Evolutionary conservation across 75 land plant species (phyloP), one percentile per base, ranked within the genome.

Genomic region (Selaginella moellendorffii): DNA sequence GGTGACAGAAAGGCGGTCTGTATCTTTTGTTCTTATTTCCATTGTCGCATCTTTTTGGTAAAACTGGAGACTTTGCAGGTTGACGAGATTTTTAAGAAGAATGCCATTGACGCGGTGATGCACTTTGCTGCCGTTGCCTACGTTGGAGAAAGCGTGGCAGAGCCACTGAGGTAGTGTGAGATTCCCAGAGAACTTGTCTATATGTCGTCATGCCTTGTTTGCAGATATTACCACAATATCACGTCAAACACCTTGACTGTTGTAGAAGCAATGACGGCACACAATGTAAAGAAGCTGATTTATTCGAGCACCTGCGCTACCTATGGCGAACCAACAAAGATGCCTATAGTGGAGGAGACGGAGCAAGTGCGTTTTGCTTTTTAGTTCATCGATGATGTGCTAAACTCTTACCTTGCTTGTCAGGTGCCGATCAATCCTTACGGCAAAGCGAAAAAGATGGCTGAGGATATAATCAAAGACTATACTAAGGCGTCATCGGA

Each of bases 361-460:
- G 80, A 83, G n/a, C 93, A 88, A 83, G 93, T 88, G 14, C 14
- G 5, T 36, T 36, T 36, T 24, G 59, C 59, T 56, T 5, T 56
- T 24, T n/a, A 56, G 25, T 21, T 56, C 23, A 2, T 2, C 5
- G n/a, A 56, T 56, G n/a, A 56, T 56, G 5, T 8, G 59, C 23
- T 56, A 56, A 36, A 5, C 46, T 56, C 17, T 24, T 5, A 56
- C n/a, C 59, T 56, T n/a, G n/a, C n/a, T n/a, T n/a, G 27, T 2
- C 30, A 90, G 97, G 69, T 75, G 28, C 97, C 97, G 23, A 90
- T 90, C 2, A 90, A 90, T 65, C 97, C 97, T 36, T 90, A 90
- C 65, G 97, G 97, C 36, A 90, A 90, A 72, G 97, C 97, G 0
- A 90, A 90, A 79, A 90, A 90, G 68, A 90, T 90, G 97, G 88